Evolutionary conservation across 2,329 filamentous ascomycete genomes (phyloP), one percentile per base, ranked within the genome.

Genomic region (Fusarium avenaceum): DNA sequence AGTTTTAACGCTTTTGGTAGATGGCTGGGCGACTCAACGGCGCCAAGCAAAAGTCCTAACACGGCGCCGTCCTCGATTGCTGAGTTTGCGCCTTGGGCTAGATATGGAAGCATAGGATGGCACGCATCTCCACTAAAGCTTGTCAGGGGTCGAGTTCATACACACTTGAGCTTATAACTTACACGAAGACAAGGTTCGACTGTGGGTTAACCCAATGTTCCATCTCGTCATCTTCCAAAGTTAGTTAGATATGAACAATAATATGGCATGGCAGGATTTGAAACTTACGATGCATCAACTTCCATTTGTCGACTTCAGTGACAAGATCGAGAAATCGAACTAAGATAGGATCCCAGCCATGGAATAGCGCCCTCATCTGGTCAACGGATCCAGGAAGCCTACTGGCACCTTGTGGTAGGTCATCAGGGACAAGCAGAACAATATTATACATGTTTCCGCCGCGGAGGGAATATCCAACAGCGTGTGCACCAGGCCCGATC

Each of bases 31-130:
- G 75, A 76, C 33, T 79, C 76, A 11, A 90, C 78, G 4, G 83
- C 80, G 0, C 84, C 83, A 0, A 92, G 77, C 2, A 91, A 71
- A 1, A 83, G 80, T 1, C 89, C 90, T 0, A 92, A 77, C 0
- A 90, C 88, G 0, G 89, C 88, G 0, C 89, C 90, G 53, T 92
- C 90, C 72, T 92, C 90, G 2, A 92, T 80, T 1, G 87, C 86
- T 0, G 85, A 89, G 72, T 91, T 91, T 15, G 90, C 90, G 0
- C 90, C 89, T 75, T 89, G 90, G 0, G 87, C 89, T 28, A 88
- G 80, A 66, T 87, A 86, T 4, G 87, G 87, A 3, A 90, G 78
- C 87, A 89, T 89, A 0, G 87, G 85, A 72, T 90, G 89, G 62
- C 87, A 90, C 1, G 86, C 81, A 67, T 90, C 89, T 7, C 89